Percentiles rank a stretch among this genome's conserved stretches.
These are phyloP conservation scores for Phylloporus rhodoxanthus DNA, from an alignment of 768 basidiomycete species.

Conservation along the genomic window DNA sequence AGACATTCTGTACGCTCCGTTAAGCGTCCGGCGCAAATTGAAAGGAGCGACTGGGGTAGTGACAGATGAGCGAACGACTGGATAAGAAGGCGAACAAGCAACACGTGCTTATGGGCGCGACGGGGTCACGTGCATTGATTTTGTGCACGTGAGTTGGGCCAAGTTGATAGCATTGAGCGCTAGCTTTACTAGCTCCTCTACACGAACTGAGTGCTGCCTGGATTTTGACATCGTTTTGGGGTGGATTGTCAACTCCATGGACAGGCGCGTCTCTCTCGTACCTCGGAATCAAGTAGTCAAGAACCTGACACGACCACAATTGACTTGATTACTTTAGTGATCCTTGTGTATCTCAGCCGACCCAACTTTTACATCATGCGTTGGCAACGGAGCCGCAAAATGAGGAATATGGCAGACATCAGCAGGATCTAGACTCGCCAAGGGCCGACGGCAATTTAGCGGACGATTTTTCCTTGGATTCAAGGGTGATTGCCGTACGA, in stretches of 20 bases:
- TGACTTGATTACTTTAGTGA: constrained; percentile 31
- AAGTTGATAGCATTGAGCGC: too few species aligned
- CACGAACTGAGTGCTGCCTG: background rate
- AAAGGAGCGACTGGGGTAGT: constrained; percentile 22
- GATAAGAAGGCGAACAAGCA: constrained; percentile 7
- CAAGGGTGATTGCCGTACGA: constrained; percentile 32
- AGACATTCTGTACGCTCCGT: constrained; percentile 12
- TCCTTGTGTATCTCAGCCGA: constrained; percentile 46
- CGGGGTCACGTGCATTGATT: constrained; percentile 28
- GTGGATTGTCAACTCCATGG: constrained; percentile 26
- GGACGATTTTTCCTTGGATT: constrained; percentile 39
- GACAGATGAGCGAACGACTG: constrained; percentile 1
- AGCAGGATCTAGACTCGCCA: constrained; percentile 10
- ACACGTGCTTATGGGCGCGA: constrained; percentile 25
- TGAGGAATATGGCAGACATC: constrained; percentile 7
- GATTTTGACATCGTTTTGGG: background rate
- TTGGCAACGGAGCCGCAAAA: constrained; percentile 26
- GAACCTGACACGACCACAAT: constrained; percentile 8
- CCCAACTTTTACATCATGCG: constrained; percentile 46
- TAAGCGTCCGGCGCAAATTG: constrained; percentile 24
- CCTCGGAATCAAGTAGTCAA: constrained; percentile 1
- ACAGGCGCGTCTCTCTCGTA: constrained; percentile 34
- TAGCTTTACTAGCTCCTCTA: background rate
- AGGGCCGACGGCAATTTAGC: constrained; percentile 20
- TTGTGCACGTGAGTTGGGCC: constrained; percentile 10